phyloP scores from a whole-genome alignment of 805 yeast genomes.

The Metschnikowia koreensis region DNA sequence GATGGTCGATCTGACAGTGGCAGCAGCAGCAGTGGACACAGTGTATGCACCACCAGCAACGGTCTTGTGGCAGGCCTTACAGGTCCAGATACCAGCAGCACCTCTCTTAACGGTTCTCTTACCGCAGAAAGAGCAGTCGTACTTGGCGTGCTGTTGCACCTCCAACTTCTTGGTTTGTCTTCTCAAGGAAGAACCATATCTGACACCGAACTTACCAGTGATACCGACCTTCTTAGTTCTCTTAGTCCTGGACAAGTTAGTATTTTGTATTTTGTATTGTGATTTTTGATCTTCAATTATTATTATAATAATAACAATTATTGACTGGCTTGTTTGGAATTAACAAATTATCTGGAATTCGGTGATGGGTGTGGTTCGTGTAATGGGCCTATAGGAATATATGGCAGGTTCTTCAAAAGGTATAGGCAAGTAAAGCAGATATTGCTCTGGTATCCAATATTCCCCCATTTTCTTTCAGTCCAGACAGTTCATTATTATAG shows the following conservation, averaged over 20 bases:
- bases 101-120: constrained; percentile 97
- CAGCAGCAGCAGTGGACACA: constrained; percentile 99
- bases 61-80: constrained; percentile 92
- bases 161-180: constrained; percentile 99
- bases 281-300: no score
- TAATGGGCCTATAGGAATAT: no score
- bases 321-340: no score
- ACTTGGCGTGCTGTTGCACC: constrained; percentile 97
- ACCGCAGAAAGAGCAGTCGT: constrained; percentile 99
- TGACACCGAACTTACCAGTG: constrained; percentile 99
- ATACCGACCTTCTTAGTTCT: constrained; percentile 99
- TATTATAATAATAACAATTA: no score
- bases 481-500: neutral
- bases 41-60: constrained; percentile 99
- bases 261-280: no score
- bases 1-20: constrained; percentile 99
- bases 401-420: no score
- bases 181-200: constrained; percentile 99
- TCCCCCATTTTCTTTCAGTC: no score
- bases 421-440: no score
- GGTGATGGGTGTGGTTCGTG: no score
- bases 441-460: no score
- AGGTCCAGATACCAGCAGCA: constrained; percentile 98
- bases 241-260: constrained; percentile 81
- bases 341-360: no score